These are phyloP conservation scores for Acorus calamus DNA, from an alignment of 106 monocot genomes.

Conservation along the genomic window DNA sequence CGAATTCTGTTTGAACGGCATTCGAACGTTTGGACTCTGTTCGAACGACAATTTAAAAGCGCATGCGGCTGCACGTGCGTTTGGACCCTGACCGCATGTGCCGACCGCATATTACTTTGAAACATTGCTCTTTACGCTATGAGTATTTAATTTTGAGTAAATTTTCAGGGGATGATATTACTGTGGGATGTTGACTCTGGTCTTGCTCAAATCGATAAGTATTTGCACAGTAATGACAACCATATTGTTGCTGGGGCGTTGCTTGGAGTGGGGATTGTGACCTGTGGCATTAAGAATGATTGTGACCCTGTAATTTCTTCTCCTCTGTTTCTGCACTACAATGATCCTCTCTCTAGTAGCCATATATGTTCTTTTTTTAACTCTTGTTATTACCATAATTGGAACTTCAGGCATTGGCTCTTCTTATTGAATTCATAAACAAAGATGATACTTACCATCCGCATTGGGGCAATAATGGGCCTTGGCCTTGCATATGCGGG, in stretches of 20 bases:
- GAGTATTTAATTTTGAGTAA: conserved; percentile 10
- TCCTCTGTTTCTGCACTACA: neutral
- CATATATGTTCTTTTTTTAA: neutral
- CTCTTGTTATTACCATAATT: neutral
- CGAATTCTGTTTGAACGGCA: too few relatives aligned
- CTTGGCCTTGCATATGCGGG: conserved; percentile 99
- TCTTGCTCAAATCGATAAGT: conserved; percentile 88
- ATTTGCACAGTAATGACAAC: conserved; percentile 80
- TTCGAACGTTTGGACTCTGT: too few relatives aligned
- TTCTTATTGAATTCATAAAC: conserved; percentile 65
- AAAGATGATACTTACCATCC: conserved; percentile 71
- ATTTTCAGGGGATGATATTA: conserved; percentile 82
- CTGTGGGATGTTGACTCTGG: conserved; percentile 97
- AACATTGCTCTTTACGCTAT: too few relatives aligned
- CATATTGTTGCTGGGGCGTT: conserved; percentile 93
- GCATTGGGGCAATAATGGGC: conserved; percentile 94
- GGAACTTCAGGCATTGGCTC: conserved; percentile 61
- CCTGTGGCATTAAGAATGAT: conserved; percentile 87
- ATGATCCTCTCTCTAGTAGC: neutral
- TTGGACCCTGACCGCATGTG: too few relatives aligned
- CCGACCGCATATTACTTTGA: too few relatives aligned
- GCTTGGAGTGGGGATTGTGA: conserved; percentile 92
- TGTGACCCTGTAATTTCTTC: conserved; percentile 74
- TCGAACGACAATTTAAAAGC: too few relatives aligned
- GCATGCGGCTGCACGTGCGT: too few relatives aligned